A percentile compares a stretch with the other conserved stretches of the same genome.
Evolutionary conservation across 2,329 filamentous ascomycete genomes (phyloP).

Genomic region (Raffaelea ambrosiae): DNA sequence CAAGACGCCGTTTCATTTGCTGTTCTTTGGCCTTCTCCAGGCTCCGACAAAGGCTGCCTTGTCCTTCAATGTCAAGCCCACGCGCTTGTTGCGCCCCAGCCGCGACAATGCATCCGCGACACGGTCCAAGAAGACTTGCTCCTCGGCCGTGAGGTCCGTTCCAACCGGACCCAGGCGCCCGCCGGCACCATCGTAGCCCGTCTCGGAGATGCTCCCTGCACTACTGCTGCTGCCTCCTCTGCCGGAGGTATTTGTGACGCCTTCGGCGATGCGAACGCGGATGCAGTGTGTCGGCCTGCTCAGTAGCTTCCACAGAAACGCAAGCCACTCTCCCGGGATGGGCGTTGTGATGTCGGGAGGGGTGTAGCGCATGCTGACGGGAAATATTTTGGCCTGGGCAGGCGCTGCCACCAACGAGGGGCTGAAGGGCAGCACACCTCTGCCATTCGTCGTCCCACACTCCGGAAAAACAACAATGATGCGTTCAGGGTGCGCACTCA

Average conservation of each 20-base stretch:
- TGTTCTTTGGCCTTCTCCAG: constrained; percentile 34
- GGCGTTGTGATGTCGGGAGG: constrained; percentile 87
- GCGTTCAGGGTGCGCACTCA: constrained; percentile 60
- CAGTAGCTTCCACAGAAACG: constrained; percentile 80
- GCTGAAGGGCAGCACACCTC: constrained; percentile 77
- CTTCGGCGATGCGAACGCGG: constrained; percentile 80
- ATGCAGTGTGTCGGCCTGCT: constrained; percentile 82
- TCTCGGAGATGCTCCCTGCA: no score
- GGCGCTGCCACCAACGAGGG: constrained; percentile 65
- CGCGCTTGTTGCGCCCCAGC: constrained; percentile 78
- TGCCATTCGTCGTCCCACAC: constrained; percentile 88
- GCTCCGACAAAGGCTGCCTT: constrained; percentile 75
- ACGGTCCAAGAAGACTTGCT: constrained; percentile 64
- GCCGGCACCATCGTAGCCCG: neutral
- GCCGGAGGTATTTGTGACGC: constrained; percentile 42
- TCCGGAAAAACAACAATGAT: constrained; percentile 87
- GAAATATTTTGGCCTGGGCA: constrained; percentile 69
- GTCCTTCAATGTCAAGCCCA: constrained; percentile 73
- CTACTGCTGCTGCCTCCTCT: no score
- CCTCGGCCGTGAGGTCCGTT: constrained; percentile 36
- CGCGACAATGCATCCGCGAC: constrained; percentile 82
- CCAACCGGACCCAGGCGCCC: neutral
- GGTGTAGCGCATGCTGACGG: constrained; percentile 81
- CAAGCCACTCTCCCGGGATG: constrained; percentile 61
- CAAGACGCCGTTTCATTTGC: no score